phyloP scores from a whole-genome alignment of 2,329 filamentous ascomycete species.

The Diaporthe citri region DNA sequence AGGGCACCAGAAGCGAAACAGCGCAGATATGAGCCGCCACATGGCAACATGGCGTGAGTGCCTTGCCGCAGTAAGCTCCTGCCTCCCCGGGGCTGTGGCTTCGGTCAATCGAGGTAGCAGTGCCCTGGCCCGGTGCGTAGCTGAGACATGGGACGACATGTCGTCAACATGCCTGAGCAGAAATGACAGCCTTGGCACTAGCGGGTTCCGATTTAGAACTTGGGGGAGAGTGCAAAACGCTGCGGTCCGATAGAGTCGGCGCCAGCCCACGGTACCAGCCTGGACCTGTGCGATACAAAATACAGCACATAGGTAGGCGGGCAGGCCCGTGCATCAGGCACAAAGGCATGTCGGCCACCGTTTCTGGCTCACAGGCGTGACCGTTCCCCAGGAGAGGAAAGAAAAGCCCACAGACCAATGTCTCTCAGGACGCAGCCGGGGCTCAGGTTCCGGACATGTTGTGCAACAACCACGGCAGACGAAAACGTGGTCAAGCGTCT shows the following conservation, averaged over 20 bases:
- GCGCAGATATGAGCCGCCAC: constrained; percentile 27
- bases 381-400: neutral
- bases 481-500: constrained; percentile 29
- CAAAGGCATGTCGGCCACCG: constrained; percentile 6
- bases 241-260: constrained; percentile 8
- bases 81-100: constrained; percentile 15
- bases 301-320: neutral
- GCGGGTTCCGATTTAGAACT: constrained; percentile 24
- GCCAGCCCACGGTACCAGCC: neutral
- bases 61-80: constrained; percentile 27
- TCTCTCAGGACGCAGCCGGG: constrained; percentile 12
- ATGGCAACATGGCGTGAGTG: constrained; percentile 13
- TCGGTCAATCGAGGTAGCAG: constrained; percentile 11
- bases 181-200: constrained; percentile 25
- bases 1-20: constrained; percentile 7
- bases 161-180: constrained; percentile 3
- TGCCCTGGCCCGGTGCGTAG: neutral
- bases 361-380: constrained; percentile 8
- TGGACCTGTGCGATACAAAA: neutral
- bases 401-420: neutral
- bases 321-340: neutral
- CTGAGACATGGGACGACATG: constrained; percentile 9
- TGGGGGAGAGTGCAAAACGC: neutral
- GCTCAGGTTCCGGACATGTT: constrained; percentile 17
- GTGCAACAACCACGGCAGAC: constrained; percentile 32